These are phyloP conservation scores for Termitomyces bulborhizus DNA, from an alignment of 768 basidiomycete species.

Conservation along the genomic window DNA sequence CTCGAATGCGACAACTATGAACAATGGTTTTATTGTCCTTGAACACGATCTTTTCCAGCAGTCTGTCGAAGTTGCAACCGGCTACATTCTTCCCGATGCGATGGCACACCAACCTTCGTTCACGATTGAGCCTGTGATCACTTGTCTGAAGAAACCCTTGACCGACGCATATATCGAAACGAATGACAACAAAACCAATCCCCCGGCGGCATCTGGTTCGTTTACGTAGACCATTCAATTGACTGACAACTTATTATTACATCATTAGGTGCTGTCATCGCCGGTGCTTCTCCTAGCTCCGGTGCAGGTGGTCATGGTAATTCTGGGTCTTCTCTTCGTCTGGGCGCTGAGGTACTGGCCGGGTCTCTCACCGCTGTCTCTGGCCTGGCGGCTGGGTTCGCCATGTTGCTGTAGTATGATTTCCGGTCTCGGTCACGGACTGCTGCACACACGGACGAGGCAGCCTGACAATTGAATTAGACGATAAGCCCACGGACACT, in stretches of 20 bases:
- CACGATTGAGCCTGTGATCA: conserved; percentile 64
- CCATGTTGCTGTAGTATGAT: conserved; percentile 7
- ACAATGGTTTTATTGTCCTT: conserved; percentile 83
- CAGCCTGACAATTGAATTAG: conserved; percentile 2
- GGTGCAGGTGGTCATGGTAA: conserved; percentile 15
- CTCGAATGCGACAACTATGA: conserved; percentile 45
- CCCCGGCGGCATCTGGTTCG: conserved; percentile 49
- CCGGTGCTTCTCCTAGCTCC: conserved; percentile 27
- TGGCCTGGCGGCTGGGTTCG: conserved; percentile 15
- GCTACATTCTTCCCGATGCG: conserved; percentile 81
- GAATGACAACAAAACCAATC: conserved; percentile 63
- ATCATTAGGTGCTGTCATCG: conserved; percentile 22
- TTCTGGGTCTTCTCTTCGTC: conserved; percentile 4
- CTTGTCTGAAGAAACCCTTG: conserved; percentile 54
- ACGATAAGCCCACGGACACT: conserved; percentile 5
- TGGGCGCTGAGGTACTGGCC: conserved; percentile 5
- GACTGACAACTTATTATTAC: conserved; percentile 20
- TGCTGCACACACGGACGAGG: not conserved
- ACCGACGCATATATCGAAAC: conserved; percentile 78
- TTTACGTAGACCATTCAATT: conserved; percentile 17
- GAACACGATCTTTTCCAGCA: conserved; percentile 86
- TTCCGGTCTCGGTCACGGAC: not conserved
- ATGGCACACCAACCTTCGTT: conserved; percentile 58
- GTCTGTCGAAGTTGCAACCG: conserved; percentile 78
- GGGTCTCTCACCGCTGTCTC: conserved; percentile 9